A percentile compares a stretch with the other conserved stretches of the same genome.
Evolutionary conservation across 2,329 filamentous ascomycete species (phyloP).

Genomic region (Endoconidiophora laricicola): DNA sequence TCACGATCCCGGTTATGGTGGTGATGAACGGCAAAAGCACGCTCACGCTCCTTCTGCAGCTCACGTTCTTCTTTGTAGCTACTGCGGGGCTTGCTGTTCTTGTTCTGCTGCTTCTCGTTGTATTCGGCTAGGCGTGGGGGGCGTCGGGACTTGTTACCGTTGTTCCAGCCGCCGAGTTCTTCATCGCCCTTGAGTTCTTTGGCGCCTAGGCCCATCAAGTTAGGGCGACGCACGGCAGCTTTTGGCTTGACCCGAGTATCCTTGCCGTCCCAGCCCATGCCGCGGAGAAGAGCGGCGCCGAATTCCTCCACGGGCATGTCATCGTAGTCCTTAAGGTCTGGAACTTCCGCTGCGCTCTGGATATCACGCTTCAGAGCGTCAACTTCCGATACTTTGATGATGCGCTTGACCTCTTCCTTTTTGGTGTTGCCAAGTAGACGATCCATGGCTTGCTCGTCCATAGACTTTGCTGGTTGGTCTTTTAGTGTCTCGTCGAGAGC

Average conservation of each 20-base stretch:
- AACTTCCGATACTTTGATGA: conserved; percentile 43
- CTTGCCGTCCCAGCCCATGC: conserved; percentile 86
- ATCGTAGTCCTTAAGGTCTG: conserved; percentile 70
- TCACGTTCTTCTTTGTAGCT: conserved; percentile 33
- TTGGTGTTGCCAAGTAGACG: conserved; percentile 43
- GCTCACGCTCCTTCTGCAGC: conserved; percentile 25
- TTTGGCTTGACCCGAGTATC: conserved; percentile 36
- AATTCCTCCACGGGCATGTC: conserved; percentile 89
- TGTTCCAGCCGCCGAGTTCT: conserved; percentile 69
- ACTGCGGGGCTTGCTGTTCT: conserved; percentile 23
- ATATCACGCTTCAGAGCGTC: conserved; percentile 58
- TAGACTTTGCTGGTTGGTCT: conserved; percentile 13
- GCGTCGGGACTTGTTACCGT: conserved; percentile 33
- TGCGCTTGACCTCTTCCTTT: conserved; percentile 24
- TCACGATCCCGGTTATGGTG: conserved; percentile 16
- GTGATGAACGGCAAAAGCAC: conserved; percentile 3
- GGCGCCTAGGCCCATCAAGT: conserved; percentile 74
- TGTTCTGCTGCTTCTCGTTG: conserved; percentile 26
- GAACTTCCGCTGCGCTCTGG: conserved; percentile 52
- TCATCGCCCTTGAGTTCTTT: conserved; percentile 58
- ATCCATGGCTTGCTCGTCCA: conserved; percentile 43
- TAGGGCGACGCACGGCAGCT: conserved; percentile 54
- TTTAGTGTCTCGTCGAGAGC: neutral
- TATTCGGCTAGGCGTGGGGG: conserved; percentile 34
- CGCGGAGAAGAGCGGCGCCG: conserved; percentile 71